Conservation (phyloP, 306 rosid genomes). For the Castanea sativa region DNA sequence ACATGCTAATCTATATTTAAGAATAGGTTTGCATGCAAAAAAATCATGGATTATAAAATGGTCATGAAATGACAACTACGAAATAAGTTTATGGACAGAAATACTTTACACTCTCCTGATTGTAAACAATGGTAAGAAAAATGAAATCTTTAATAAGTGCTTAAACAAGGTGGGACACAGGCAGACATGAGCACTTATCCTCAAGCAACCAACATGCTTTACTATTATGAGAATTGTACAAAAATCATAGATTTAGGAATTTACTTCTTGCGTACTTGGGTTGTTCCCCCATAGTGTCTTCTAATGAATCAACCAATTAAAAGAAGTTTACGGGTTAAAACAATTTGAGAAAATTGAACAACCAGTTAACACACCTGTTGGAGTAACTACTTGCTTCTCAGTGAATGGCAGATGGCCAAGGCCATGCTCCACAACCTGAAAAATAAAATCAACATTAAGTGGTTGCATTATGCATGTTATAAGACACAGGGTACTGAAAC, state of each 20-base stretch:
- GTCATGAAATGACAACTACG: not conserved
- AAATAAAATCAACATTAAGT: conserved; percentile 11
- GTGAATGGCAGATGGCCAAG: conserved; percentile 96
- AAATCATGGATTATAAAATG: not conserved
- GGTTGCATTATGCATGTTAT: conserved; percentile 6
- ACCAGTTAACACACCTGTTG: conserved; percentile 60
- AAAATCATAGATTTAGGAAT: too few species aligned
- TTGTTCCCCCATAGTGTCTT: not conserved
- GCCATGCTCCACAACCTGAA: conserved; percentile 98
- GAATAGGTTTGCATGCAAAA: not conserved
- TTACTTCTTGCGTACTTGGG: not conserved
- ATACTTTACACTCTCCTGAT: not conserved
- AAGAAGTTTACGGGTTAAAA: not conserved
- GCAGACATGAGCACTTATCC: not conserved
- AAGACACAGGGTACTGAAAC: conserved; percentile 13
- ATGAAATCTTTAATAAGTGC: not conserved
- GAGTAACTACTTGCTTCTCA: conserved; percentile 93
- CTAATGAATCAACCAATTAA: not conserved
- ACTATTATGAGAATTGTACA: not conserved
- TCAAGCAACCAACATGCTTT: not conserved
- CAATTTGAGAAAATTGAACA: not conserved
- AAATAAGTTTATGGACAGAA: not conserved
- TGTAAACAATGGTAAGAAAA: not conserved
- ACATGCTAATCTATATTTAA: not conserved
- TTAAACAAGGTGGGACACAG: not conserved